Base-by-base conservation (phyloP, 2,329 filamentous ascomycete genomes). In the Epichloe hybrida region DNA sequence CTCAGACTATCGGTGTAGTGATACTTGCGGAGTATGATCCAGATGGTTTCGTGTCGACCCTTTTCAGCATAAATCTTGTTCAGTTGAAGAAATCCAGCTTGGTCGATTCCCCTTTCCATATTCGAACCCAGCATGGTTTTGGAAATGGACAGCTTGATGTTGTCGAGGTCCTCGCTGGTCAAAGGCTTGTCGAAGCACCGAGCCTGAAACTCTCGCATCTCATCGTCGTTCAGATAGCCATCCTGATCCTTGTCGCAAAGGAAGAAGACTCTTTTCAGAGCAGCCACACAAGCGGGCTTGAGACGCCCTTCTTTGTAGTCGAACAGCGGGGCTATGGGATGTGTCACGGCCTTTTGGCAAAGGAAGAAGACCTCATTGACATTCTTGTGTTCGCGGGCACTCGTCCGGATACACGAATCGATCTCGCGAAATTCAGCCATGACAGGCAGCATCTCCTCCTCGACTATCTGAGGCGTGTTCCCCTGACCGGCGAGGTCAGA, bases 341-440 rank as follows among this genome's bases (percentile, higher is more conserved):
- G 90, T 2, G 90, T 96, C 59, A 98, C 91, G 17, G 93, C 93
- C 64, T 97, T 97, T 67, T 98, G 93, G 66, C 93, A 98, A 13
- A 98, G 81, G 62, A 95, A 97, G 71, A 98, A 97, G 53, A 91
- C 88, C 66, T 91, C 90, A 65, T 95, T 95, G 64, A 96, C 87
- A 66, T 96, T 96, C 59, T 85, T 83, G 63, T 95, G 88, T 61
- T 95, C 88, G 59, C 88, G 81, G 20, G 91, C 89, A 67, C 90
- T 97, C 8, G 90, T 89, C 51, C 93, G 80, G 63, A 98, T 97
- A 68, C 93, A 98, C 0, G 90, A 95, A 65, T 98, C 93, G 56
- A 98, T 96, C 67, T 97, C 93, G 64, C 95, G 91, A 70, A 97
- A 98, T 69, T 98, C 93, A 54, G 87, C 84, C 93, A 98, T 96